Base-by-base conservation (phyloP, 495 filamentous ascomycete genomes). In the Penicillium daleae region DNA sequence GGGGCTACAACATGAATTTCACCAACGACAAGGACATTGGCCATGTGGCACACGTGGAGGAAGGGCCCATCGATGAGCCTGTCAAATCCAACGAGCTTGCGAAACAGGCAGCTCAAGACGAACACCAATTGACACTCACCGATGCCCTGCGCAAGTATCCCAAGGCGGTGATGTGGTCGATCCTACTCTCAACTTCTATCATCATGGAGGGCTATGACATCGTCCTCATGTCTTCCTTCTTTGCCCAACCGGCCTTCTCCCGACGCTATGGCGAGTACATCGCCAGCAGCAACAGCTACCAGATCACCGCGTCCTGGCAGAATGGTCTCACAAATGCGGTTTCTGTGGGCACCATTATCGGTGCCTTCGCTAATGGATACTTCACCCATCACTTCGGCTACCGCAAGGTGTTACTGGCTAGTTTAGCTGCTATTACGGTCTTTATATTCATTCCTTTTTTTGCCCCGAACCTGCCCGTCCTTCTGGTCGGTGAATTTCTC, bases 371-470 rank as follows among this genome's bases (percentile, higher is more conserved):
- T 2, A 82, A 82, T 60, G 82, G 81, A 4, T 82, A 75, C 44
- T 58, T 82, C 3, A 73, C 79, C 35, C 74, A 79, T 21, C 74
- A 65, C 17, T 80, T 66, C 46, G 83, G 83, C 0, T 77, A 80
- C 57, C 72, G 74, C 51, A 85, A 84, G 52, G 80, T 89, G 2
- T 70, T 89, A 51, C 80, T 89, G 67, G 87, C 86, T 53, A 86
- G 86, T 35, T 68, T 85, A 3, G 51, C 75, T 6, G 37, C 74
- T n/a, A 73, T 83, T 27, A 69, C 84, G 10, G 76, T 87, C n/a
- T 88, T 89, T 69, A 86, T 85, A 13, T 79, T 84, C 27, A 82
- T 91, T 62, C 86, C 87, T 66, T 90, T 90, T 74, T 89, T 87
- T 21, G 87, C 80, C 90, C 31, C 80, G 87, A 39, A 80, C 84